A percentile compares a stretch with the other conserved stretches of the same genome.
phyloP scores from a whole-genome alignment of 1,139 yeast genomes.

The Kodamaea anthophila region DNA sequence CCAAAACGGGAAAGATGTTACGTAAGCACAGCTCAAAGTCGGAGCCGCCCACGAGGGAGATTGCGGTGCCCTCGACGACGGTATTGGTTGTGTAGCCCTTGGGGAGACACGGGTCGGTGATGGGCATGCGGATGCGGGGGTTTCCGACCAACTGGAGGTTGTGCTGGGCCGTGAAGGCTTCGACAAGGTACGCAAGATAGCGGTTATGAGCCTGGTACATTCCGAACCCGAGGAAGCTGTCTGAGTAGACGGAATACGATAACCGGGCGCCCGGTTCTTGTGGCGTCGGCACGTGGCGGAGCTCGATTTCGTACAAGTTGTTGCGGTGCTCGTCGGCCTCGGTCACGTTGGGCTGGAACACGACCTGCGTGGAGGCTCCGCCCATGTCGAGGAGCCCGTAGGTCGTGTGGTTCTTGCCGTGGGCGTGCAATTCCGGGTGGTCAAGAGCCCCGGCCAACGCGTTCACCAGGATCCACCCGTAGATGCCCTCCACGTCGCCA shows the following conservation, averaged over 20 bases:
- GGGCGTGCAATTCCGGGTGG: conserved; percentile 40
- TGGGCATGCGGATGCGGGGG: conserved; percentile 20
- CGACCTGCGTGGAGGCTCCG: conserved; percentile 82
- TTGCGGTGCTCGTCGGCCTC: conserved; percentile 51
- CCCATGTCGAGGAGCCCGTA: conserved; percentile 83
- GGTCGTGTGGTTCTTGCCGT: conserved; percentile 50
- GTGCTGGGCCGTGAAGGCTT: conserved; percentile 9
- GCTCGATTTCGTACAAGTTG: conserved; percentile 45
- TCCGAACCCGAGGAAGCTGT: conserved; percentile 74
- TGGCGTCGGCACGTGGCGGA: conserved; percentile 32
- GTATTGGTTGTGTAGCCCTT: conserved; percentile 28
- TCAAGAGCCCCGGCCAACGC: conserved; percentile 59
- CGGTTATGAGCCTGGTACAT: conserved; percentile 60
- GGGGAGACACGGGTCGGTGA: conserved; percentile 62
- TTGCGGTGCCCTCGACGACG: conserved; percentile 19
- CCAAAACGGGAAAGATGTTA: conserved; percentile 48
- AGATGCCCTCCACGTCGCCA: conserved; percentile 75
- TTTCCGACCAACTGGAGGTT: conserved; percentile 9
- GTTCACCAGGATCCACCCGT: conserved; percentile 77
- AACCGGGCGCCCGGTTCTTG: neutral
- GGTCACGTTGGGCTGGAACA: conserved; percentile 62
- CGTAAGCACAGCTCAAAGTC: conserved; percentile 50
- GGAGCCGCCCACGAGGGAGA: conserved; percentile 53
- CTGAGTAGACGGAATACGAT: conserved; percentile 54
- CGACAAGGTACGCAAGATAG: conserved; percentile 36